These are phyloP conservation scores for Russula vinacea DNA, from an alignment of 768 basidiomycete genomes.

Conservation along the genomic window DNA sequence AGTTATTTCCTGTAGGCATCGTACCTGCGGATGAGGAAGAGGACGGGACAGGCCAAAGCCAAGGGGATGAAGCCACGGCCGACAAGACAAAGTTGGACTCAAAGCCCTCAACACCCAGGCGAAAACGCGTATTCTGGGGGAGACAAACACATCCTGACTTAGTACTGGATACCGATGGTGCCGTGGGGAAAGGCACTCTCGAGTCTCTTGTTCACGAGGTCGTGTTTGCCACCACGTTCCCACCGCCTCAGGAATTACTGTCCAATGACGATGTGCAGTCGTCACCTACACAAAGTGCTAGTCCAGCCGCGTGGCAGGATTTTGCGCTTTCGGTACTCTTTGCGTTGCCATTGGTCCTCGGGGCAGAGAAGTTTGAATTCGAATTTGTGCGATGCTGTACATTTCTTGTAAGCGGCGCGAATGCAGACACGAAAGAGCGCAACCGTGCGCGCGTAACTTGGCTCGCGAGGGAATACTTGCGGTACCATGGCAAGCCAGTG, in stretches of 20 bases:
- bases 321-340: slow-evolving; percentile 63
- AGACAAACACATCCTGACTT: slow-evolving; percentile 70
- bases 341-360: slow-evolving; percentile 55
- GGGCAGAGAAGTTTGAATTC: slow-evolving; percentile 56
- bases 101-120: slow-evolving; percentile 40
- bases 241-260: slow-evolving; percentile 7
- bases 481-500: slow-evolving; percentile 52
- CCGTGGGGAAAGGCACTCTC: slow-evolving; percentile 61
- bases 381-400: slow-evolving; percentile 67
- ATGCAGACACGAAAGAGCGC: slow-evolving; percentile 39
- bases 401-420: slow-evolving; percentile 59
- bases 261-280: slow-evolving; percentile 15
- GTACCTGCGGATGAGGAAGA: slow-evolving; percentile 55
- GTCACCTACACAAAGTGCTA: slow-evolving; percentile 27
- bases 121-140: slow-evolving; percentile 77
- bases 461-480: slow-evolving; percentile 64
- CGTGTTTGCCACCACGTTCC: slow-evolving; percentile 72
- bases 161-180: slow-evolving; percentile 40
- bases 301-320: slow-evolving; percentile 49
- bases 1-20: slow-evolving; percentile 67
- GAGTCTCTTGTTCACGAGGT: slow-evolving; percentile 81
- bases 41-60: slow-evolving; percentile 37
- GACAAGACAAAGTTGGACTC: slow-evolving; percentile 38
- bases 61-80: slow-evolving; percentile 32
- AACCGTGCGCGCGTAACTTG: slow-evolving; percentile 52